Percentiles rank a stretch among this genome's conserved stretches.
These are phyloP conservation scores for Fusarium kyushuense DNA, from an alignment of 2,329 filamentous ascomycete genomes.

Conservation along the genomic window DNA sequence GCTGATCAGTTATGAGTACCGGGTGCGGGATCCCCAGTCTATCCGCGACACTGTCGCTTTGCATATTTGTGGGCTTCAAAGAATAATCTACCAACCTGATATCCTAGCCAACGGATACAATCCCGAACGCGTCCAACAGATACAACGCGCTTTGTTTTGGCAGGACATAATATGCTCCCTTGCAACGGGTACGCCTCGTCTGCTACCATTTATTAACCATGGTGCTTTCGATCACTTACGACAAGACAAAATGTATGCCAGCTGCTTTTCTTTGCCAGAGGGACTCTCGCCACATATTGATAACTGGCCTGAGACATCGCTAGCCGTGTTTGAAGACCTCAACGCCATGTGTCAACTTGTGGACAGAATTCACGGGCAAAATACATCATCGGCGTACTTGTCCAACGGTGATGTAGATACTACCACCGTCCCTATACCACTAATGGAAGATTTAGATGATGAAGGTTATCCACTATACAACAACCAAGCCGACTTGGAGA, in stretches of 20 bases:
- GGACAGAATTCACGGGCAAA: not conserved
- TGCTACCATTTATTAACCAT: not conserved
- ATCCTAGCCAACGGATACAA: not conserved
- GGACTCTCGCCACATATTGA: fast-evolving
- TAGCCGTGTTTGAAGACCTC: not conserved
- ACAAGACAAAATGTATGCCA: not conserved
- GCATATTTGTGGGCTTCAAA: conserved; percentile 8
- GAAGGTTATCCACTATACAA: conserved; percentile 13
- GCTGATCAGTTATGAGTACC: conserved; percentile 12
- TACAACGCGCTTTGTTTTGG: conserved; percentile 14
- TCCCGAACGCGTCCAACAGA: not conserved
- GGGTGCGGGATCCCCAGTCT: not conserved
- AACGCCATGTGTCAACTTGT: not conserved
- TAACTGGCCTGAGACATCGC: not conserved
- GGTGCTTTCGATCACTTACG: not conserved
- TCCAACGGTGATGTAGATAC: fast-evolving
- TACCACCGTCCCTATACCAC: fast-evolving
- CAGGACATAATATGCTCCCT: conserved; percentile 18
- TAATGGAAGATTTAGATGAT: conserved; percentile 14
- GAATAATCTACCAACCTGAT: not conserved
- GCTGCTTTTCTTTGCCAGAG: not conserved
- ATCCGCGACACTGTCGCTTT: not conserved
- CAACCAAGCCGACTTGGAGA: conserved; percentile 10
- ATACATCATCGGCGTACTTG: fast-evolving
- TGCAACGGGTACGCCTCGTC: not conserved